These are phyloP conservation scores for Saturnispora bothae DNA, from an alignment of 805 yeast genomes.

Conservation along the genomic window DNA sequence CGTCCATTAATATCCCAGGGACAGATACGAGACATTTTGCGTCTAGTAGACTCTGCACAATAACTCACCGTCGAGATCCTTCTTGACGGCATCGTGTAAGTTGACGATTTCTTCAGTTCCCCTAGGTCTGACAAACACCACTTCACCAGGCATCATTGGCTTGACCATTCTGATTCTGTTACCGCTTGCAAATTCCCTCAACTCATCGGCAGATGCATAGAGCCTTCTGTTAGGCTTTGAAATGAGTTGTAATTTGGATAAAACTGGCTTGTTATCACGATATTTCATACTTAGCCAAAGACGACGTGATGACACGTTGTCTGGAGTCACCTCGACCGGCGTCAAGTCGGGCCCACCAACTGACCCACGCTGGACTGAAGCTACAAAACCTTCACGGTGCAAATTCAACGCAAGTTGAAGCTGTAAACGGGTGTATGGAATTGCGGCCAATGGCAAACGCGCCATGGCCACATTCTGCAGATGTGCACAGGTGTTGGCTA, in stretches of 20 bases:
- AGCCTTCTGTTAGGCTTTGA: slow-evolving; percentile 81
- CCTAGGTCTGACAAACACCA: slow-evolving; percentile 49
- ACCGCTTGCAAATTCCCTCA: slow-evolving; percentile 69
- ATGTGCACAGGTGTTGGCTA: slow-evolving; percentile 81
- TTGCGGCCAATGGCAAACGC: slow-evolving; percentile 58
- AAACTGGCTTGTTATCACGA: slow-evolving; percentile 67
- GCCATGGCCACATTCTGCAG: slow-evolving; percentile 79
- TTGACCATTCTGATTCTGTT: slow-evolving; percentile 59
- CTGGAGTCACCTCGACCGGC: slow-evolving; percentile 73
- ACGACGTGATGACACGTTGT: slow-evolving; percentile 74
- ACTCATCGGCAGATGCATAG: slow-evolving; percentile 48
- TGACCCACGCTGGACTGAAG: slow-evolving; percentile 79
- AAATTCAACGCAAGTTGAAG: slow-evolving; percentile 75
- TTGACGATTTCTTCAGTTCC: slow-evolving; percentile 49
- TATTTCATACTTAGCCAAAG: slow-evolving; percentile 91
- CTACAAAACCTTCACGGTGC: slow-evolving; percentile 83
- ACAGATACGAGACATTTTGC: slow-evolving; percentile 7
- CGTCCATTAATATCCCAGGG: no score
- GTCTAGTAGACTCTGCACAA: slow-evolving; percentile 54
- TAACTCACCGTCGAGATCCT: slow-evolving; percentile 62
- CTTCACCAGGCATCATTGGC: slow-evolving; percentile 85
- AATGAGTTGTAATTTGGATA: slow-evolving; percentile 59
- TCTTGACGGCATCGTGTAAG: slow-evolving; percentile 76
- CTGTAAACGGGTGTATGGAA: slow-evolving; percentile 77
- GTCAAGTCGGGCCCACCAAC: slow-evolving; percentile 69